A percentile compares a stretch with the other conserved stretches of the same genome.
Conservation (phyloP, 805 yeast species). For the Yarrowia hollandica region DNA sequence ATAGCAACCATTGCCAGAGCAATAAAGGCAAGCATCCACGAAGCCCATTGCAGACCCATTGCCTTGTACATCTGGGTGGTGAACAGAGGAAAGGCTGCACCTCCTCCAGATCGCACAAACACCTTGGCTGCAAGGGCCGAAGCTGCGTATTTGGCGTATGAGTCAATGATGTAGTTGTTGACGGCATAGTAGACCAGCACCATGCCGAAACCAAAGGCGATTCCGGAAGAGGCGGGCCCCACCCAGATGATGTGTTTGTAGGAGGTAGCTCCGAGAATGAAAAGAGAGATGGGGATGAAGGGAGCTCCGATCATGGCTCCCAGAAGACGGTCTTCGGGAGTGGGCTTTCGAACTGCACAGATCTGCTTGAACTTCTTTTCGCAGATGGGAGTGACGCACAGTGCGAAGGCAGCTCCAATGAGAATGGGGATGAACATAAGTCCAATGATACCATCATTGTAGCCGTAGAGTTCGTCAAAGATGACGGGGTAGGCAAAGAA, state of each 20-base stretch:
- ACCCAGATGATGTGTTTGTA: conserved; percentile 49
- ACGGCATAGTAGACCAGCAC: conserved; percentile 66
- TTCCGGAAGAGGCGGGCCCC: conserved; percentile 58
- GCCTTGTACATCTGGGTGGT: conserved; percentile 55
- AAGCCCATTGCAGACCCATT: conserved; percentile 55
- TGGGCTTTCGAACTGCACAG: conserved; percentile 47
- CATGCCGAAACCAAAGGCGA: conserved; percentile 56
- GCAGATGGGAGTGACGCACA: conserved; percentile 69
- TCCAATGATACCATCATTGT: conserved; percentile 75
- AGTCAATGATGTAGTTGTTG: conserved; percentile 72
- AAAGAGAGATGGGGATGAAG: conserved; percentile 52
- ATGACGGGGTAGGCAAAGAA: conserved; percentile 95
- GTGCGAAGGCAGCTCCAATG: conserved; percentile 78
- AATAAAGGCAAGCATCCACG: conserved; percentile 54
- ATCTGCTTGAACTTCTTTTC: conserved; percentile 61
- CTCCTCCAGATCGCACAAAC: conserved; percentile 59
- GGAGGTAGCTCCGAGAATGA: conserved; percentile 64
- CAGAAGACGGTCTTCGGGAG: conserved; percentile 59
- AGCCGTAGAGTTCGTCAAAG: conserved; percentile 70
- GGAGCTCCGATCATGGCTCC: conserved; percentile 52
- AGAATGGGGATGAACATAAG: conserved; percentile 87
- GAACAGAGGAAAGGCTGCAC: conserved; percentile 60
- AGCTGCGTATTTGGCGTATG: conserved; percentile 63
- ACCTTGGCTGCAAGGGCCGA: conserved; percentile 65
- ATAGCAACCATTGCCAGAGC: conserved; percentile 53